phyloP scores from a whole-genome alignment of 129 eudicot species.

The Arctium lappa region DNA sequence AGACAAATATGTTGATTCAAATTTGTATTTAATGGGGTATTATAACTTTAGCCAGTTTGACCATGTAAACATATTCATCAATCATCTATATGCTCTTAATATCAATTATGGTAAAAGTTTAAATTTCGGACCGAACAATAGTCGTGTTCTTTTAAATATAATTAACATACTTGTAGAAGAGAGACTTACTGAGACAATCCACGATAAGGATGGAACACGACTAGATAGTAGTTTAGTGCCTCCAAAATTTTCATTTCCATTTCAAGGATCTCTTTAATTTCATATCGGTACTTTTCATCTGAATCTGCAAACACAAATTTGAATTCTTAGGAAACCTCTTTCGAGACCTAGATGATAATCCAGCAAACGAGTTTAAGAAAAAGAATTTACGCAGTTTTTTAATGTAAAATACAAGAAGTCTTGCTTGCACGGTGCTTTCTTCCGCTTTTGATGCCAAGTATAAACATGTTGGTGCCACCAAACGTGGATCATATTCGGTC shows the following conservation, averaged over 20 bases:
- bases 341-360: constrained; percentile 8
- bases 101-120: background rate
- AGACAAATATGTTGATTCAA: background rate
- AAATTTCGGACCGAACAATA: background rate
- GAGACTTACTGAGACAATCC: constrained; percentile 82
- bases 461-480: constrained; percentile 94
- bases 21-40: background rate
- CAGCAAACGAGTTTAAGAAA: background rate
- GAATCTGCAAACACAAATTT: constrained; percentile 54
- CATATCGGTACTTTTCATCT: constrained; percentile 85
- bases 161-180: background rate
- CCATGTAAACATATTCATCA: background rate
- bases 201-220: constrained; percentile 91
- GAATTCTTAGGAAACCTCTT: background rate
- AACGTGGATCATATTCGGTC: constrained; percentile 95
- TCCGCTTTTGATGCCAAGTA: constrained; percentile 98
- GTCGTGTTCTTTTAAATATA: background rate
- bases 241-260: constrained; percentile 99
- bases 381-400: constrained; percentile 63
- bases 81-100: background rate
- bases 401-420: constrained; percentile 84
- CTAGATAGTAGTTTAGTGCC: constrained; percentile 85
- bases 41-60: background rate
- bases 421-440: constrained; percentile 97
- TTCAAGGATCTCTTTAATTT: constrained; percentile 93